phyloP scores from a whole-genome alignment of 108 stramenopile species.

The Nannochloropsis gaditana region DNA sequence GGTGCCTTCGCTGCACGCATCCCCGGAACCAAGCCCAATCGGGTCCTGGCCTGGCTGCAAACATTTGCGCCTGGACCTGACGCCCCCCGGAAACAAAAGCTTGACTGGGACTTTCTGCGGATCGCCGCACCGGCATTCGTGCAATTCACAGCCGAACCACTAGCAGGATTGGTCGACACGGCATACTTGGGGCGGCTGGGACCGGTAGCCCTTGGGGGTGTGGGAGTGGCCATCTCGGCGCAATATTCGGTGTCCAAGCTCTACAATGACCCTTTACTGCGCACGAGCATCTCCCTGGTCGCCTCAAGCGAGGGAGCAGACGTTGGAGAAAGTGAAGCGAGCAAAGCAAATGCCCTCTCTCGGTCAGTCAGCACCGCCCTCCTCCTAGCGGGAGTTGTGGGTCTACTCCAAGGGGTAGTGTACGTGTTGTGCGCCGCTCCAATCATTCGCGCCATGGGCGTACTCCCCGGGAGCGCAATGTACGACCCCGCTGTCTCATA shows the following conservation, averaged over 20 bases:
- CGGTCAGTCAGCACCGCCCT: constrained; percentile 60
- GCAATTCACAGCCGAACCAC: constrained; percentile 80
- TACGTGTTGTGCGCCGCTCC: constrained; percentile 58
- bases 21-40: neutral
- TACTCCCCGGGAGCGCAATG: constrained; percentile 63
- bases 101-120: constrained; percentile 70
- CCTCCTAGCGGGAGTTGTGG: constrained; percentile 68
- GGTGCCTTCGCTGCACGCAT: neutral
- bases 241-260: constrained; percentile 80
- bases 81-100: neutral
- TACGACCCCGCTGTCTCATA: constrained; percentile 71
- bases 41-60: neutral
- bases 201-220: constrained; percentile 77
- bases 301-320: constrained; percentile 52
- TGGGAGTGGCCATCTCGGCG: constrained; percentile 80
- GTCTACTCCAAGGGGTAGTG: constrained; percentile 67
- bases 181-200: constrained; percentile 72
- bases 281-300: constrained; percentile 77
- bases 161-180: constrained; percentile 80
- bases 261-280: constrained; percentile 82
- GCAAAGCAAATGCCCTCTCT: constrained; percentile 26
- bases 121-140: constrained; percentile 79
- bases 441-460: constrained; percentile 70
- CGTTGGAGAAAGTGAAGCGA: constrained; percentile 28
- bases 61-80: constrained; percentile 8